phyloP scores from a whole-genome alignment of 2,329 filamentous ascomycete genomes.

The Fusarium musae region DNA sequence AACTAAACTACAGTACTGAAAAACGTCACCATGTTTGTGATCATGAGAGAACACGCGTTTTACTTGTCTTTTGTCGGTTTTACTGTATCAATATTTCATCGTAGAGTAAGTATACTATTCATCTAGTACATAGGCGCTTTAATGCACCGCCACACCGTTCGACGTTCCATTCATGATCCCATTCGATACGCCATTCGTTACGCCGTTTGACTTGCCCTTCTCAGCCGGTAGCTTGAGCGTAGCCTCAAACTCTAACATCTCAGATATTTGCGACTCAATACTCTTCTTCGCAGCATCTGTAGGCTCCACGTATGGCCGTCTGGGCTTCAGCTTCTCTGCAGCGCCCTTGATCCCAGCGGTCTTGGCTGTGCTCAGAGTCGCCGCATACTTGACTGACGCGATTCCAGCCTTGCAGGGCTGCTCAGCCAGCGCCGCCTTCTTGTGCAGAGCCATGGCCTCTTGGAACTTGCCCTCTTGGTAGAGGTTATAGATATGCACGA shows the following conservation, averaged over 20 bases:
- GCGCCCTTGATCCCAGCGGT: slow-evolving; percentile 69
- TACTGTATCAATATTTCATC: rapidly evolving
- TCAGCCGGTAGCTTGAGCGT: slow-evolving; percentile 10
- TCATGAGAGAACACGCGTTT: neutral
- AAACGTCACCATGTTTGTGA: neutral
- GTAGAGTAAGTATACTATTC: rapidly evolving
- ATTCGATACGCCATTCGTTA: neutral
- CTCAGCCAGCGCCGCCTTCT: slow-evolving; percentile 72
- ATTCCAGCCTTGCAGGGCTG: slow-evolving; percentile 74
- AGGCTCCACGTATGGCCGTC: slow-evolving; percentile 67
- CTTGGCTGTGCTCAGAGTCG: slow-evolving; percentile 68
- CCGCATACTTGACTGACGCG: slow-evolving; percentile 74
- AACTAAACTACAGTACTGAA: neutral
- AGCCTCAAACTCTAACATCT: slow-evolving; percentile 55
- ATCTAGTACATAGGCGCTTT: rapidly evolving
- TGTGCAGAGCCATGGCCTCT: slow-evolving; percentile 71
- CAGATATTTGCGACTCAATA: slow-evolving; percentile 53
- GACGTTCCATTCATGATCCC: neutral
- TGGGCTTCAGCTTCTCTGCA: slow-evolving; percentile 66
- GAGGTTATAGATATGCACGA: slow-evolving; percentile 69
- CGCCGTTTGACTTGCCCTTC: neutral
- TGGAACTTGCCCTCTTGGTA: slow-evolving; percentile 66
- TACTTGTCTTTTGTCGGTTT: neutral
- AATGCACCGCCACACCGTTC: slow-evolving; percentile 4
- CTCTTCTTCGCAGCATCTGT: slow-evolving; percentile 55